These are phyloP conservation scores for Phytophthora hibernalis DNA, from an alignment of 352 stramenopile genomes.

Conservation along the genomic window DNA sequence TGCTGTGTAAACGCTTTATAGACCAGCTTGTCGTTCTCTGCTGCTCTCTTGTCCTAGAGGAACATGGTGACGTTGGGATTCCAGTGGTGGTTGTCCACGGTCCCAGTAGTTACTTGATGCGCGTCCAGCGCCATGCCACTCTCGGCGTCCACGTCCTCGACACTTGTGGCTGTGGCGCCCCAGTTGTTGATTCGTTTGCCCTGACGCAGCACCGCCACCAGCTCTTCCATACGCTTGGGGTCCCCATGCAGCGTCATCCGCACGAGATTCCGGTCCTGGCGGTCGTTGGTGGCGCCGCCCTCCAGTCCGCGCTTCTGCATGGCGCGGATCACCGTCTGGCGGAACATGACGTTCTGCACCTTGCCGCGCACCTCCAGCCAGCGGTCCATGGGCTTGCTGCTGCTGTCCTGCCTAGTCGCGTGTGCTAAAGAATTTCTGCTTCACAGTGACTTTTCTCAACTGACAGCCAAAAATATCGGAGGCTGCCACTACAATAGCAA, in stretches of 20 bases:
- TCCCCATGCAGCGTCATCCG: constrained; percentile 65
- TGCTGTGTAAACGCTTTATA: constrained; percentile 28
- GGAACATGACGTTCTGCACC: constrained; percentile 88
- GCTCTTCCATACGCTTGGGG: constrained; percentile 45
- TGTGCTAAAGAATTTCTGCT: no score
- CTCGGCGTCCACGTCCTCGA: constrained; percentile 54
- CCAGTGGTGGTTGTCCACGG: constrained; percentile 69
- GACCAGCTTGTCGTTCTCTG: constrained; percentile 22
- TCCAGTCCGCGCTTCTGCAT: constrained; percentile 70
- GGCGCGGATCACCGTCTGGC: constrained; percentile 79
- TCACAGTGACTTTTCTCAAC: no score
- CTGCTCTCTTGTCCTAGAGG: constrained; percentile 44
- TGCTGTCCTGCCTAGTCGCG: constrained; percentile 1
- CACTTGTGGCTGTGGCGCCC: constrained; percentile 52
- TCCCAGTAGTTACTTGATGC: constrained; percentile 78
- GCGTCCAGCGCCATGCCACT: constrained; percentile 43
- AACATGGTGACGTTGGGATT: constrained; percentile 84
- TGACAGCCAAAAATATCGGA: no score
- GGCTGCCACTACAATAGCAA: no score
- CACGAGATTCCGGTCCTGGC: constrained; percentile 60
- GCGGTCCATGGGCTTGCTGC: constrained; percentile 36
- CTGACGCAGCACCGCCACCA: constrained; percentile 55
- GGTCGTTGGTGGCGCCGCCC: constrained; percentile 77
- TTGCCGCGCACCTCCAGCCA: constrained; percentile 74
- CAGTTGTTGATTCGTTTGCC: constrained; percentile 72